Conservation (phyloP, 345 rosid species). For the Raphanus sativus region DNA sequence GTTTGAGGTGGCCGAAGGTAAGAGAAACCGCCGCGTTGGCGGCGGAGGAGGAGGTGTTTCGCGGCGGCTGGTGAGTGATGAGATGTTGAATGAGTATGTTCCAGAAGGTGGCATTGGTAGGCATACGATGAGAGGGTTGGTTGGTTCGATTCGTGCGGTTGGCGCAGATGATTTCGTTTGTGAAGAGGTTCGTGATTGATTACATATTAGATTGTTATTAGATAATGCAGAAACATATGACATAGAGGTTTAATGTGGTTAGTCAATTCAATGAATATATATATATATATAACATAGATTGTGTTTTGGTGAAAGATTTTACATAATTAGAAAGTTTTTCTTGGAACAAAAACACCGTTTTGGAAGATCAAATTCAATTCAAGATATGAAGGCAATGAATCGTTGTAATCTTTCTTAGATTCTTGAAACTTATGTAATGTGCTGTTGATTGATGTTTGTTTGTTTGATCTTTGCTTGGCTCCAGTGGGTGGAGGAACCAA, state of each 20-base stretch:
- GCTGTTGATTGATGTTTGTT: slow-evolving; percentile 18
- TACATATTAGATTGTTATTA: not conserved
- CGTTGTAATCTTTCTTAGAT: not conserved
- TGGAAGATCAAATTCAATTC: not conserved
- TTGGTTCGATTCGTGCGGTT: slow-evolving; percentile 59
- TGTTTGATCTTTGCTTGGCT: slow-evolving; percentile 6
- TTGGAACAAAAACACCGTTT: not conserved
- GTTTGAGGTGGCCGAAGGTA: slow-evolving; percentile 54
- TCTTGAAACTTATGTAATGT: not conserved
- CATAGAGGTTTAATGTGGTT: too few species aligned
- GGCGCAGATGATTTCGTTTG: slow-evolving; percentile 50
- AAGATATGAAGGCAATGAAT: not conserved
- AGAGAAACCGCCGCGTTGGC: slow-evolving; percentile 26
- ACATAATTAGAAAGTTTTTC: not conserved
- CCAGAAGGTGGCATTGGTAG: slow-evolving; percentile 46
- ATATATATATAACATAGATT: too few species aligned
- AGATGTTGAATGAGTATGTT: slow-evolving; percentile 49
- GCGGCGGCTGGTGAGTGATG: slow-evolving; percentile 49
- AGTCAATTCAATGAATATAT: too few species aligned
- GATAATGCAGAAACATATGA: not conserved
- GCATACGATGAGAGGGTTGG: slow-evolving; percentile 68
- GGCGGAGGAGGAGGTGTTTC: not conserved
- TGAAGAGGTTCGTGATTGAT: slow-evolving; percentile 54
- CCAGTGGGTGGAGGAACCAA: slow-evolving; percentile 96
- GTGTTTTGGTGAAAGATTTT: too few species aligned